Conservation (phyloP, 1,139 yeast species). For the Saccharomycopsis hybrid region DNA sequence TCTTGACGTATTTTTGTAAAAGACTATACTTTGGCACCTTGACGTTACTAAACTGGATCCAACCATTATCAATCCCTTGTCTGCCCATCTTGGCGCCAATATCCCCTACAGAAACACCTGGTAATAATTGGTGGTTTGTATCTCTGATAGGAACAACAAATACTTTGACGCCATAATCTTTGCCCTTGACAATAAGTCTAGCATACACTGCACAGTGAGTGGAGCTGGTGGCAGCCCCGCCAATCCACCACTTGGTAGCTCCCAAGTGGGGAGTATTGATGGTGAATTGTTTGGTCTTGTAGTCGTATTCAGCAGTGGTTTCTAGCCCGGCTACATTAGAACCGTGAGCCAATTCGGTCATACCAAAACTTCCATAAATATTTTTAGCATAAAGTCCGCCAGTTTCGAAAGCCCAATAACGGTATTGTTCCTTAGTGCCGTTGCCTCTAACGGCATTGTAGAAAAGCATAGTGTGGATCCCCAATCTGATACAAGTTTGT, state of each 20-base stretch:
- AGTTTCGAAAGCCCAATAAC: constrained; percentile 67
- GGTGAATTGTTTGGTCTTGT: constrained; percentile 55
- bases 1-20: constrained; percentile 76
- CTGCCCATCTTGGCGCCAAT: constrained; percentile 92
- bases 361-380: constrained; percentile 85
- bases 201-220: constrained; percentile 81
- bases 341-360: constrained; percentile 95
- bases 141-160: constrained; percentile 88
- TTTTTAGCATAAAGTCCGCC: constrained; percentile 63
- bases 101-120: constrained; percentile 83
- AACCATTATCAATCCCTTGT: constrained; percentile 80
- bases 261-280: constrained; percentile 85
- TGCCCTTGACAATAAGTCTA: constrained; percentile 69
- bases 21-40: constrained; percentile 77
- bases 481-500: constrained; percentile 58
- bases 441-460: constrained; percentile 65
- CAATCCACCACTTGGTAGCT: constrained; percentile 98
- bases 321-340: constrained; percentile 89
- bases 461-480: constrained; percentile 68
- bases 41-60: constrained; percentile 84
- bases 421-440: constrained; percentile 54
- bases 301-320: constrained; percentile 82
- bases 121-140: constrained; percentile 55
- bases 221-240: constrained; percentile 94
- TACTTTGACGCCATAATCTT: constrained; percentile 86